These are phyloP conservation scores for Tetradesmus obliquus DNA, from an alignment of 139 green algal genomes.

Conservation along the genomic window DNA sequence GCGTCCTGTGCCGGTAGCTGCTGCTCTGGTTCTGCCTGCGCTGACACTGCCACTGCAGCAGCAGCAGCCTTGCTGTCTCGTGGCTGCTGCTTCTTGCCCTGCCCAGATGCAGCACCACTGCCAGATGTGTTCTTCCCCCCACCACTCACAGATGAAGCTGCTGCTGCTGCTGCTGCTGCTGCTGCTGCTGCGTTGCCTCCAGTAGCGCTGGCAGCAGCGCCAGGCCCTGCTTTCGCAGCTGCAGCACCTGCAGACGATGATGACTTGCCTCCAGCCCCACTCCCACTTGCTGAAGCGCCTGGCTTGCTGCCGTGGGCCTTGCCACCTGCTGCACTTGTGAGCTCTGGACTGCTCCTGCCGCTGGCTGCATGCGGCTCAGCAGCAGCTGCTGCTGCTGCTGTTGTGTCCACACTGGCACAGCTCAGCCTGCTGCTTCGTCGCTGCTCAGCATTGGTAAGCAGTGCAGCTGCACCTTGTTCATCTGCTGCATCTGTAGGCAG, in stretches of 20 bases:
- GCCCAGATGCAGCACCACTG: neutral
- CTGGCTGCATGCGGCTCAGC: neutral
- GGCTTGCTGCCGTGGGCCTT: neutral
- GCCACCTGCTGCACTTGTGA: neutral
- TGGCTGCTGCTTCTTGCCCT: neutral
- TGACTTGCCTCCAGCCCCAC: neutral
- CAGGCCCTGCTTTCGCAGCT: neutral
- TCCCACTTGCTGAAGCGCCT: neutral
- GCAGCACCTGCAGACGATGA: neutral
- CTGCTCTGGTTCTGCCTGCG: neutral
- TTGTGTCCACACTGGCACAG: neutral
- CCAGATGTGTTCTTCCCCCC: neutral
- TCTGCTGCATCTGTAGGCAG: neutral
- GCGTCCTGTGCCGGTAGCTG: neutral
- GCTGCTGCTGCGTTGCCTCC: neutral
- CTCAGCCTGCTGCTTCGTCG: neutral
- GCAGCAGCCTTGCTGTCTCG: neutral
- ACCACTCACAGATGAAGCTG: neutral
- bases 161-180: neutral
- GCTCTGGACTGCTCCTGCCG: neutral
- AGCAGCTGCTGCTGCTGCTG: slow-evolving; percentile 25
- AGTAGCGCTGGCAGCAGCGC: neutral
- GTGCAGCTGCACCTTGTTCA: neutral
- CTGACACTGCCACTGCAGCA: neutral
- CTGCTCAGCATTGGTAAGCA: neutral